phyloP scores from a whole-genome alignment of 257 asterid species.

The Lycium barbarum region DNA sequence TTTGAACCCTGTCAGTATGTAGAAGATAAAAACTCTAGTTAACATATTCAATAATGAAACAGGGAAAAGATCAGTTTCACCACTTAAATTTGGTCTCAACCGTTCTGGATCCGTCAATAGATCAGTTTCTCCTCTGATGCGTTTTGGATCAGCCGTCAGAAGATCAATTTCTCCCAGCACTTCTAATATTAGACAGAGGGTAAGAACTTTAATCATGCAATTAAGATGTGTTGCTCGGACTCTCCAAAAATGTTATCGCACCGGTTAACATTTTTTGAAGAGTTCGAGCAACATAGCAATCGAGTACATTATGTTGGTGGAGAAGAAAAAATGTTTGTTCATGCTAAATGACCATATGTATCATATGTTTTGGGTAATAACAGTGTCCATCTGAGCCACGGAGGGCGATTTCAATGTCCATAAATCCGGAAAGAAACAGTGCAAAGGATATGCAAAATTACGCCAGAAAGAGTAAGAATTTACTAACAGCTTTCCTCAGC shows the following conservation, averaged over 20 bases:
- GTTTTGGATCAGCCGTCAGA: slow-evolving; percentile 59
- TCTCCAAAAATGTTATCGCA: background rate
- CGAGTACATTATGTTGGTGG: slow-evolving; percentile 3
- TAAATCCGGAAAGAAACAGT: slow-evolving; percentile 46
- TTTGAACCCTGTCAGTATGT: background rate
- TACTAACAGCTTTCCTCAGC: slow-evolving; percentile 66
- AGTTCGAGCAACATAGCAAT: background rate
- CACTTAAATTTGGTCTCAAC: slow-evolving; percentile 53
- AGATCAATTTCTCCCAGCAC: slow-evolving; percentile 60
- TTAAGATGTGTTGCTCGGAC: background rate
- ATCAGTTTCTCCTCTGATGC: slow-evolving; percentile 63
- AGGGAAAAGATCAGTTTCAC: slow-evolving; percentile 68
- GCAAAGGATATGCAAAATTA: slow-evolving; percentile 51
- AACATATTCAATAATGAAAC: slow-evolving; percentile 8
- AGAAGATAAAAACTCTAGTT: background rate
- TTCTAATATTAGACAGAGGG: slow-evolving; percentile 44
- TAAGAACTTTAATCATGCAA: slow-evolving; percentile 37
- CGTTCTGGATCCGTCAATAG: slow-evolving; percentile 68
- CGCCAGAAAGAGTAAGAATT: slow-evolving; percentile 58
- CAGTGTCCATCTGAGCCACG: slow-evolving; percentile 74
- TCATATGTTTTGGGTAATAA: background rate
- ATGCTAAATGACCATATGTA: background rate
- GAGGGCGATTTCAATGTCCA: slow-evolving; percentile 41
- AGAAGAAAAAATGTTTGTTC: background rate
- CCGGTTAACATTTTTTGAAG: background rate